A percentile compares a stretch with the other conserved stretches of the same genome.
These are phyloP conservation scores for Pseudogymnoascus sp. DNA, from an alignment of 2,329 filamentous ascomycete species.

Conservation along the genomic window DNA sequence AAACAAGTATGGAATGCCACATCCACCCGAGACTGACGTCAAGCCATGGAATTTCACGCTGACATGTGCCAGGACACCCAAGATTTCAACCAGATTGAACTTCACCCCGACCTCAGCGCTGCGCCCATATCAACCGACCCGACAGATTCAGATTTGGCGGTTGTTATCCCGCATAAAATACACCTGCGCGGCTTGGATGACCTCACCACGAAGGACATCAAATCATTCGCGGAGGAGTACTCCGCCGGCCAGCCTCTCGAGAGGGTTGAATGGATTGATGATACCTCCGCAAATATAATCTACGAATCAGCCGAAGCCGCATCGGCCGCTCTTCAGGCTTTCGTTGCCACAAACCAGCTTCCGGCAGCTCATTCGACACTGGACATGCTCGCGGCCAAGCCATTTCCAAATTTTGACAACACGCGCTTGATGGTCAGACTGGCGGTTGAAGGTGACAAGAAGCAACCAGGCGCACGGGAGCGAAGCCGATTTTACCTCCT, in stretches of 20 bases:
- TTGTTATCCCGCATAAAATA: slow-evolving; percentile 55
- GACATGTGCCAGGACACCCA: slow-evolving; percentile 6
- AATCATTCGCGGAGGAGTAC: slow-evolving; percentile 65
- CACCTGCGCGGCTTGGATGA: slow-evolving; percentile 78
- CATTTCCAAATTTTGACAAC: slow-evolving; percentile 61
- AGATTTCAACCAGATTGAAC: background rate
- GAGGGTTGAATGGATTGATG: slow-evolving; percentile 89
- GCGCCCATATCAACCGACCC: slow-evolving; percentile 1
- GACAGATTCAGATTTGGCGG: background rate
- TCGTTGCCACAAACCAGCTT: slow-evolving; percentile 46
- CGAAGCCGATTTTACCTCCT: slow-evolving; percentile 88
- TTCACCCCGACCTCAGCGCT: background rate
- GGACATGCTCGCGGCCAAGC: slow-evolving; percentile 64
- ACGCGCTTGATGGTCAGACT: slow-evolving; percentile 65
- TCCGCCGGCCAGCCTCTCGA: slow-evolving; percentile 50
- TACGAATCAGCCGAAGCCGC: slow-evolving; percentile 55
- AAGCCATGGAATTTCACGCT: background rate
- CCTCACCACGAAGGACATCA: slow-evolving; percentile 73
- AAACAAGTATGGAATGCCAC: slow-evolving; percentile 4
- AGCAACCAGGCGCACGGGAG: slow-evolving; percentile 69
- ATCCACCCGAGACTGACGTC: slow-evolving; percentile 26
- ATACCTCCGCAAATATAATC: slow-evolving; percentile 80
- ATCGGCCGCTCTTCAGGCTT: slow-evolving; percentile 48
- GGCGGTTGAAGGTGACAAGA: slow-evolving; percentile 70
- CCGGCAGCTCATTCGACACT: slow-evolving; percentile 40